These are phyloP conservation scores for Globisporangium viniferum DNA, from an alignment of 352 stramenopile species.

Conservation along the genomic window DNA sequence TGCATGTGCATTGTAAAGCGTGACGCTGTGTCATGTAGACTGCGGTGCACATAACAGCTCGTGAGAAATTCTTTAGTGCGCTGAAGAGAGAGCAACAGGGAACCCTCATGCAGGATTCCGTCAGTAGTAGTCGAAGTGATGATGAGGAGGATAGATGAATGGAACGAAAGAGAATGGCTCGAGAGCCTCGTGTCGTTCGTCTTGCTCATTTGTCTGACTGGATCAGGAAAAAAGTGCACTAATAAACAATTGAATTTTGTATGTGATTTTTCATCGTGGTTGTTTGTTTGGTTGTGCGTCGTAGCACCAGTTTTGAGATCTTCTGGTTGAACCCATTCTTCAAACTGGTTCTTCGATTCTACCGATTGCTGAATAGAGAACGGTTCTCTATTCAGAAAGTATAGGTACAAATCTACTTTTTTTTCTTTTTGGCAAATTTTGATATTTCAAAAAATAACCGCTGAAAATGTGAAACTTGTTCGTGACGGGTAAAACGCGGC, in stretches of 20 bases:
- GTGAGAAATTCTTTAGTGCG: background rate
- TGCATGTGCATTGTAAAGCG: background rate
- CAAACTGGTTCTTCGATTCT: background rate
- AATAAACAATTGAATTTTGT: constrained; percentile 1
- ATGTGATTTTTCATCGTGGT: background rate
- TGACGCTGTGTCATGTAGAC: background rate
- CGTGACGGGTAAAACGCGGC: background rate
- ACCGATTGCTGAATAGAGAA: background rate
- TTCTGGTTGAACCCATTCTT: background rate
- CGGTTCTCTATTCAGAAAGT: background rate
- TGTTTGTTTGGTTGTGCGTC: background rate
- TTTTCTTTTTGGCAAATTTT: background rate
- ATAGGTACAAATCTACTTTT: background rate
- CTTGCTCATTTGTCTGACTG: background rate
- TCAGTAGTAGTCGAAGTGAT: constrained; percentile 1
- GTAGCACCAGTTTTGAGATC: background rate
- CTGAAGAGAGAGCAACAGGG: background rate
- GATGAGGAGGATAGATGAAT: constrained; percentile 7
- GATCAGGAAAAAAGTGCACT: background rate
- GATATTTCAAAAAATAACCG: background rate
- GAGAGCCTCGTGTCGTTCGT: background rate
- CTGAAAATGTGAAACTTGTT: background rate
- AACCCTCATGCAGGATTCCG: background rate
- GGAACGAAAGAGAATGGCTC: background rate
- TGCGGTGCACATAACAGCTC: background rate